Conservation (phyloP, 805 yeast species). For the Candida sanyiensis region DNA sequence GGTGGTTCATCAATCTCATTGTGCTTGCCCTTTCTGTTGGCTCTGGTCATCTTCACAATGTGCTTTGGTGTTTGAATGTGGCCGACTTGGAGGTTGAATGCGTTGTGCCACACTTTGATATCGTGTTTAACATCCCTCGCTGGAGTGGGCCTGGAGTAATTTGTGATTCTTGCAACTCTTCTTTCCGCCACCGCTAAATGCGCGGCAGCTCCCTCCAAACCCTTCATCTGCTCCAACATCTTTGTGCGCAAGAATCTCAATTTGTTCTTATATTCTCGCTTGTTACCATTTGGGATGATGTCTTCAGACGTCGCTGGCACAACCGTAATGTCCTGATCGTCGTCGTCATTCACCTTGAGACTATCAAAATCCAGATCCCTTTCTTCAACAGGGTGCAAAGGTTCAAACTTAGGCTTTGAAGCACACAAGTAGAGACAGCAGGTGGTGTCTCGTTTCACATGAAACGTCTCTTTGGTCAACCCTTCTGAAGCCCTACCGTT, state of each 20-base stretch:
- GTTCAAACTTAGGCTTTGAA: neutral
- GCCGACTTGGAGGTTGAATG: neutral
- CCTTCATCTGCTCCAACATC: neutral
- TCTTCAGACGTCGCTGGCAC: neutral
- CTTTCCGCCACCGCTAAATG: too few species aligned
- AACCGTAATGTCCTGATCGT: neutral
- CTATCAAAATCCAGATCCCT: neutral
- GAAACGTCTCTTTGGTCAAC: neutral
- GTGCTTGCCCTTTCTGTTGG: too few species aligned
- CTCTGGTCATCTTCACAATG: too few species aligned
- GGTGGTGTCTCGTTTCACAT: neutral
- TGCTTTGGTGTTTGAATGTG: too few species aligned
- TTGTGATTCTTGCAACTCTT: too few species aligned
- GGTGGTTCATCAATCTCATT: too few species aligned
- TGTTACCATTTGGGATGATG: neutral
- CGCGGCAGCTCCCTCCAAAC: neutral
- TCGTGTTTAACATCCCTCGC: neutral
- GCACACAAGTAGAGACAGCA: neutral
- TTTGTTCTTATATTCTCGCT: neutral
- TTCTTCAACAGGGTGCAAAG: neutral
- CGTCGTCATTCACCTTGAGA: neutral
- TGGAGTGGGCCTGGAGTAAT: neutral
- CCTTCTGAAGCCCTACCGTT: conserved; percentile 1
- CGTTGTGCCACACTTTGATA: neutral
- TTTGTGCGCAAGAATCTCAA: neutral